Conservation (phyloP, 225 moss, liverwort and hornwort genomes). For the Rhytidiadelphus loreus region DNA sequence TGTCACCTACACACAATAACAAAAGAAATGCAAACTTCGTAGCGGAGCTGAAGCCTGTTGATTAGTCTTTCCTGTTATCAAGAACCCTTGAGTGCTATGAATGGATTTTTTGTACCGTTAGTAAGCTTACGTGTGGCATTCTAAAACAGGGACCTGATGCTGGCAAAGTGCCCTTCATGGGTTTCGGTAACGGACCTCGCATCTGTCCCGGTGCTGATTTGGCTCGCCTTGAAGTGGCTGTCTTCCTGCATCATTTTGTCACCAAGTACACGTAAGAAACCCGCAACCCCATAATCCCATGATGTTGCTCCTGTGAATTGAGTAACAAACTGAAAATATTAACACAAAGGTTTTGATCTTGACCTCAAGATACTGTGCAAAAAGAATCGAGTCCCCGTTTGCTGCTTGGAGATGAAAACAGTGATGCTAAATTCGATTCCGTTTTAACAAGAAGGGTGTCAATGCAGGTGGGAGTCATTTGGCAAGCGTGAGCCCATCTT, state of each 20-base stretch:
- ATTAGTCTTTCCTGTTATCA: not conserved
- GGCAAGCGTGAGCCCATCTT: constrained; percentile 26
- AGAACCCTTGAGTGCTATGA: not conserved
- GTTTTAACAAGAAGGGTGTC: not conserved
- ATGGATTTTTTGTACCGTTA: not conserved
- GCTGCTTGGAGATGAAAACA: not conserved
- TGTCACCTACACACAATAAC: not conserved
- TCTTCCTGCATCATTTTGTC: constrained; percentile 50
- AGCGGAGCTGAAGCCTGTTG: not conserved
- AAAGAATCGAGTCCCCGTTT: not conserved
- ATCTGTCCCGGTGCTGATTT: constrained; percentile 47
- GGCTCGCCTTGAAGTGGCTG: constrained; percentile 39
- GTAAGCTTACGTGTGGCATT: not conserved
- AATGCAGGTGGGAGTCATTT: constrained; percentile 19
- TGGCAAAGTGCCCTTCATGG: constrained; percentile 24
- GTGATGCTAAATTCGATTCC: not conserved
- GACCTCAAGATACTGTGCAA: not conserved
- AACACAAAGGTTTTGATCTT: not conserved
- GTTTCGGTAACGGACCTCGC: constrained; percentile 39
- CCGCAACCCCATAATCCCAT: not conserved
- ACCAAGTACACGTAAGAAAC: constrained; percentile 33
- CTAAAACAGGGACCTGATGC: constrained; percentile 12
- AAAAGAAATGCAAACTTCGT: not conserved
- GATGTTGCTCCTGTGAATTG: too few relatives aligned
- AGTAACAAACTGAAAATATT: too few relatives aligned